Conservation (phyloP, 176 grass and related monocot species). For the Coix lacrymajobi region DNA sequence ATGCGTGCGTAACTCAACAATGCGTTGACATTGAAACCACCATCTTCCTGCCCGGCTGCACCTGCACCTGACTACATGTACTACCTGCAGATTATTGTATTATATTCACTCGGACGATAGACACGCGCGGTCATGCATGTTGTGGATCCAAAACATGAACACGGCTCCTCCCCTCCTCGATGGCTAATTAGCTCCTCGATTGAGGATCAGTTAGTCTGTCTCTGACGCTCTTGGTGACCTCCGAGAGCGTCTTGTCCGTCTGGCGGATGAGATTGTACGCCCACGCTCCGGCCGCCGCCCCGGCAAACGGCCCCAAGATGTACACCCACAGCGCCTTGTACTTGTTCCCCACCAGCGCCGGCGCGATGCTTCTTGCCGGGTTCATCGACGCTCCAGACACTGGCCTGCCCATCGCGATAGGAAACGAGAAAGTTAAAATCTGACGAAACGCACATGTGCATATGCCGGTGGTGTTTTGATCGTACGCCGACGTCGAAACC, state of each 20-base stretch:
- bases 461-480: not conserved
- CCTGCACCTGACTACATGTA: not conserved
- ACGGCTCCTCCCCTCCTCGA: too few relatives aligned
- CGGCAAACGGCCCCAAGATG: conserved; percentile 65
- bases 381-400: conserved; percentile 91
- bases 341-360: conserved; percentile 45
- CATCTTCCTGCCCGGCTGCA: not conserved
- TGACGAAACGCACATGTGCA: not conserved
- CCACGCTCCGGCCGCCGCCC: conserved; percentile 59
- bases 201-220: not conserved
- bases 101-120: not conserved
- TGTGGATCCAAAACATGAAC: not conserved
- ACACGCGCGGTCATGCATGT: not conserved
- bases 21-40: not conserved
- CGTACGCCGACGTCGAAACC: not conserved
- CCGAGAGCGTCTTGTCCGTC: conserved; percentile 51
- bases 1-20: not conserved
- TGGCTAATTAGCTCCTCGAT: not conserved
- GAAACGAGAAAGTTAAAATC: not conserved
- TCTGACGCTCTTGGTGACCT: conserved; percentile 42
- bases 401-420: conserved; percentile 18
- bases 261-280: conserved; percentile 66
- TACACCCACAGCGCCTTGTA: conserved; percentile 77
- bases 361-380: conserved; percentile 63
- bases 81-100: not conserved